Evolutionary conservation across 164 flowering plant species (phyloP), one percentile per base, ranked within the genome.

Genomic region (Chimonanthus salicifolius): DNA sequence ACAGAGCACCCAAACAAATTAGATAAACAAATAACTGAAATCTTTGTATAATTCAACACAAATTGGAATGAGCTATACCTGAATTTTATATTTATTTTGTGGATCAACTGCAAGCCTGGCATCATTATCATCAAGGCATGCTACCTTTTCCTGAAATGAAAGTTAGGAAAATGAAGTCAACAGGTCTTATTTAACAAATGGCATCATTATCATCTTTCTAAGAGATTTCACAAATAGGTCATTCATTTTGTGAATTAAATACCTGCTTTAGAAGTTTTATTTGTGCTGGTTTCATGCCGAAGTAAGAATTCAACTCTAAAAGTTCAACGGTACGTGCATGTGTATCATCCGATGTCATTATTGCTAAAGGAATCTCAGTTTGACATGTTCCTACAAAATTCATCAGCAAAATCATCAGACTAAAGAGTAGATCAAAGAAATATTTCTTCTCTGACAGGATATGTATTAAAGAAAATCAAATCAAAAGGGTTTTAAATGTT

Each of bases 261-360:
- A 91, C 99, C 99, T 96, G 99, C 85, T 96, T 96, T 20, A 96
- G 84, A 78, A 94, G 94, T 69, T 85, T 88, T 72, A 96, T 89
- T 87, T 93, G 97, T 45, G 88, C 69, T 65, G 92, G 85, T 67
- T 87, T 81, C 99, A 94, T 94, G 78, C 99, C 99, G 85, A 96
- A 96, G 80, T 90, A 94, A 79, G 84, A 78, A 86, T 96, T 92
- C 73, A 90, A 80, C 79, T 92, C 90, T 72, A 96, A 78, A 33
- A 96, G 89, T 44, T 87, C 77, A 18, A 87, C 0, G 0, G 98
- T 96, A 44, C 87, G 91, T 67, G 82, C 74, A 85, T 96, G 92
- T 21, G 99, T 96, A 75, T 96, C 99, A 86, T 96, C 99, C 1
- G 99, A 96, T 63, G 99, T 96, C 99, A 96, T 96, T 72, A 96